phyloP scores from a whole-genome alignment of 345 rosid genomes.

The Limnanthes douglasii region DNA sequence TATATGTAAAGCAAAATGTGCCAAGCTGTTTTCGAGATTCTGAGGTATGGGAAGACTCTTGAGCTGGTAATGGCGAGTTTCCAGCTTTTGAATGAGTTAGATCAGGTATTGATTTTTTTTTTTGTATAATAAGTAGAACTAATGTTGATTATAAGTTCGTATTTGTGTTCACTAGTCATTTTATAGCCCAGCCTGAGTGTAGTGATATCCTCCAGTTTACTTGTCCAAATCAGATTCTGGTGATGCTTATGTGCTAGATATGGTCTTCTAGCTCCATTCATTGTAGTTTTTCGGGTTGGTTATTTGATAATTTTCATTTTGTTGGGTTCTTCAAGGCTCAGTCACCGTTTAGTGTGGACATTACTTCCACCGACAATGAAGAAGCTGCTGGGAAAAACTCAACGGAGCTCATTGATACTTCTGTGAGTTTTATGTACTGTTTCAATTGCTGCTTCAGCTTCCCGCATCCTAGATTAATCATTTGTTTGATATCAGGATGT shows the following conservation, averaged over 20 bases:
- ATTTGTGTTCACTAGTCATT: background rate
- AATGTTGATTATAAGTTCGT: constrained; percentile 1
- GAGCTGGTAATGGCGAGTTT: constrained; percentile 59
- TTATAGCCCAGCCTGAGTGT: background rate
- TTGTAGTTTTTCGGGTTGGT: constrained; percentile 6
- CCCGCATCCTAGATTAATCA: too few species aligned
- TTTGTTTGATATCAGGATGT: too few species aligned
- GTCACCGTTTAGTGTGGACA: constrained; percentile 49
- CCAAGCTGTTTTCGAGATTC: constrained; percentile 47
- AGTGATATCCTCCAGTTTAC: constrained; percentile 41
- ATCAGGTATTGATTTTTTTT: constrained; percentile 25
- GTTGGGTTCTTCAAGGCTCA: constrained; percentile 32
- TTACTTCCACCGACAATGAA: constrained; percentile 17
- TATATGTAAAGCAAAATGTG: constrained; percentile 43
- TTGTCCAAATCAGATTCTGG: constrained; percentile 14
- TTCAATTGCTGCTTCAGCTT: too few species aligned
- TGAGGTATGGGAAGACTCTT: constrained; percentile 43
- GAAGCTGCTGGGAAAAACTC: constrained; percentile 18
- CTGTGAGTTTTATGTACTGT: too few species aligned
- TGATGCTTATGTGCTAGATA: too few species aligned
- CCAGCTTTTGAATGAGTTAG: constrained; percentile 52
- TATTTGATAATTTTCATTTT: constrained; percentile 4
- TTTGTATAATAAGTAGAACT: background rate
- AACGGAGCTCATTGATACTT: constrained; percentile 15
- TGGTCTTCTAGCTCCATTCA: constrained; percentile 1